A percentile compares a stretch with the other conserved stretches of the same genome.
phyloP scores from a whole-genome alignment of 2,329 filamentous ascomycete genomes.

The Sporothrix dimorphospora region DNA sequence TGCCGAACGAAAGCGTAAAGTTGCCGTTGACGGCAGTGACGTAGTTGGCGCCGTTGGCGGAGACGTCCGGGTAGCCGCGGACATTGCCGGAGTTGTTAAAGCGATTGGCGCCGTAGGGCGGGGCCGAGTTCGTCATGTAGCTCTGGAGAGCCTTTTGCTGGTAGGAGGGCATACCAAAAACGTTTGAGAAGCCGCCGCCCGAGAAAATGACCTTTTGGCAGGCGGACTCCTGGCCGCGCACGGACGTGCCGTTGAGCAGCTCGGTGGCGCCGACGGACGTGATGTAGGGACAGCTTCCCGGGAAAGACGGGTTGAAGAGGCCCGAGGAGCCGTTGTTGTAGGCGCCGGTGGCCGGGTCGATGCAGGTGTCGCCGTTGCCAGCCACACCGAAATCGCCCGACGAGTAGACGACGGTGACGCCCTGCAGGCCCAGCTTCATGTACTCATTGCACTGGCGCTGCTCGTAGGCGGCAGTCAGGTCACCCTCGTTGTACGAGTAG shows the following conservation, averaged over 20 bases:
- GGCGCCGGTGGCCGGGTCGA: slow-evolving; percentile 39
- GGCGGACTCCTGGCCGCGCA: slow-evolving; percentile 47
- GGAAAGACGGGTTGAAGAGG: slow-evolving; percentile 53
- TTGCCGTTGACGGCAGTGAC: slow-evolving; percentile 37
- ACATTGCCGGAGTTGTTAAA: slow-evolving; percentile 46
- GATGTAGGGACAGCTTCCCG: slow-evolving; percentile 52
- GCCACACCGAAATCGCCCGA: slow-evolving; percentile 55
- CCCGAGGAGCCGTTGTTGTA: slow-evolving; percentile 42
- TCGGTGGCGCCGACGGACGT: slow-evolving; percentile 58
- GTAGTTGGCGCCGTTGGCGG: slow-evolving; percentile 25
- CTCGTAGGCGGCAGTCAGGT: slow-evolving; percentile 52
- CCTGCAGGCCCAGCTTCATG: slow-evolving; percentile 59
- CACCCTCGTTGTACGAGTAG: slow-evolving; percentile 58
- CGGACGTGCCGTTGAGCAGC: slow-evolving; percentile 45
- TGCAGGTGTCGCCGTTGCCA: slow-evolving; percentile 45
- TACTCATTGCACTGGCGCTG: slow-evolving; percentile 58
- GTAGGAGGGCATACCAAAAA: slow-evolving; percentile 49
- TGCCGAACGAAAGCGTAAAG: slow-evolving; percentile 52
- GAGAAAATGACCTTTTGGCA: slow-evolving; percentile 52
- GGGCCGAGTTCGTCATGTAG: slow-evolving; percentile 42
- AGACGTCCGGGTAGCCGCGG: slow-evolving; percentile 33
- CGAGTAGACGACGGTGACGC: slow-evolving; percentile 54
- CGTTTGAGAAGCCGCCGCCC: slow-evolving; percentile 52
- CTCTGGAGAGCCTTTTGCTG: slow-evolving; percentile 39
- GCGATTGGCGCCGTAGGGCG: slow-evolving; percentile 47